phyloP scores from a whole-genome alignment of 2,329 filamentous ascomycete genomes.

The Scopulariopsis brevicaulis region DNA sequence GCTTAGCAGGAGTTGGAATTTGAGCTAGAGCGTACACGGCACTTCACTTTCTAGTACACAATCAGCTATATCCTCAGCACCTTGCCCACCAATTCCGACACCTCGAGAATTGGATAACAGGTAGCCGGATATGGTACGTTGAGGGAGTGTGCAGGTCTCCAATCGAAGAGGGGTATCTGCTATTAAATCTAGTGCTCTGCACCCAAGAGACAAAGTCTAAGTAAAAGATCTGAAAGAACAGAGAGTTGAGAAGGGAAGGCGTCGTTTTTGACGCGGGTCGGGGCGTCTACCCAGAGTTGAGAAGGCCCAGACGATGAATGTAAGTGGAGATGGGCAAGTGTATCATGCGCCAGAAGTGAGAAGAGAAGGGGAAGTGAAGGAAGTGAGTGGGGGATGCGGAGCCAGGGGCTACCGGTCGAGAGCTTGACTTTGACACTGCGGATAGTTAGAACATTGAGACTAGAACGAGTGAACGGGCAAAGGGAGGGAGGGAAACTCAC shows the following conservation, averaged over 20 bases:
- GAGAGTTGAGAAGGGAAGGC: background rate
- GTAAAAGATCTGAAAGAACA: background rate
- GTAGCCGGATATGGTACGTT: background rate
- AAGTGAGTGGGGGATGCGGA: background rate
- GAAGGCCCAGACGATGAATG: background rate
- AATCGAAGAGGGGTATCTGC: no score
- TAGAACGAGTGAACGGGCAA: background rate
- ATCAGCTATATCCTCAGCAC: no score
- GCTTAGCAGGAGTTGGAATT: background rate
- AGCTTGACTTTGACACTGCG: slow-evolving; percentile 46
- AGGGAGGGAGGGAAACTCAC: slow-evolving; percentile 22
- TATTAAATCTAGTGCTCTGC: no score
- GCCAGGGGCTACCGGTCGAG: slow-evolving; percentile 32
- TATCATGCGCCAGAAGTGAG: background rate
- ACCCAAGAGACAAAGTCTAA: no score
- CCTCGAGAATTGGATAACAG: no score
- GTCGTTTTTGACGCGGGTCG: background rate
- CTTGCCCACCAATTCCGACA: no score
- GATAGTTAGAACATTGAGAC: slow-evolving; percentile 3
- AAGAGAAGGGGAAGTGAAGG: background rate
- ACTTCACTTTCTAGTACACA: background rate
- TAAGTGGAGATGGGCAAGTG: background rate
- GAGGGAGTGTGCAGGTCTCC: no score
- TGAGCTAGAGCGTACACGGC: background rate
- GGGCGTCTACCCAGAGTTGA: background rate